Evolutionary conservation across 2,329 filamentous ascomycete species (phyloP).

Genomic region (Phaeosphaeria sp.): DNA sequence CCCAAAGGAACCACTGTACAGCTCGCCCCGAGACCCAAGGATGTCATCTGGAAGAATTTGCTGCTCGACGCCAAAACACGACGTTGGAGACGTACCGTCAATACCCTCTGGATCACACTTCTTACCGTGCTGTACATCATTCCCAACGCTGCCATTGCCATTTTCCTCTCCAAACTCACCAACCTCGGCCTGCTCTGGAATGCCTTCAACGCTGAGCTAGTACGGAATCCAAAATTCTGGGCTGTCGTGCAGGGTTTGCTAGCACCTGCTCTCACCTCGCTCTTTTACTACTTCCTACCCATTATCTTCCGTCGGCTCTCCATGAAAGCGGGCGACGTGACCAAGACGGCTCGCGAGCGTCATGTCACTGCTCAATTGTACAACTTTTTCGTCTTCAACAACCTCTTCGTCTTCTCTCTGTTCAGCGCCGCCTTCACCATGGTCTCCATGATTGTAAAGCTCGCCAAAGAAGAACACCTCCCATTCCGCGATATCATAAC

Average conservation of each 20-base stretch:
- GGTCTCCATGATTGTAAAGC: constrained; percentile 67
- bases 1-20: constrained; percentile 77
- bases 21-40: constrained; percentile 84
- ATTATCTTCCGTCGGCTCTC: constrained; percentile 89
- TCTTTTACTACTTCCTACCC: constrained; percentile 86
- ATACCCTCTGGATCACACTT: constrained; percentile 81
- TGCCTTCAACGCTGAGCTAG: constrained; percentile 71
- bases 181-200: constrained; percentile 84
- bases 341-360: constrained; percentile 88
- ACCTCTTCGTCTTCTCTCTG: constrained; percentile 89
- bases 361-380: constrained; percentile 92
- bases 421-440: constrained; percentile 85
- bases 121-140: constrained; percentile 87
- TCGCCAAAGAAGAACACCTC: constrained; percentile 61
- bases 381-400: constrained; percentile 97
- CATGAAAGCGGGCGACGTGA: constrained; percentile 82
- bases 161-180: constrained; percentile 85
- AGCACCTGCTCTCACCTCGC: constrained; percentile 84
- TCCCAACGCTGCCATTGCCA: constrained; percentile 91
- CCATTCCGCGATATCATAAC: constrained; percentile 69
- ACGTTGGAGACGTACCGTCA: constrained; percentile 75
- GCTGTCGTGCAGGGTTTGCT: constrained; percentile 89
- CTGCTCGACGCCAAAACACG: constrained; percentile 72
- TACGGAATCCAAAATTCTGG: constrained; percentile 72
- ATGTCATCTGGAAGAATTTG: constrained; percentile 97